Evolutionary conservation across 495 filamentous ascomycete genomes (phyloP), one percentile per base, ranked within the genome.

Genomic region (Ascodesmis nigricans): DNA sequence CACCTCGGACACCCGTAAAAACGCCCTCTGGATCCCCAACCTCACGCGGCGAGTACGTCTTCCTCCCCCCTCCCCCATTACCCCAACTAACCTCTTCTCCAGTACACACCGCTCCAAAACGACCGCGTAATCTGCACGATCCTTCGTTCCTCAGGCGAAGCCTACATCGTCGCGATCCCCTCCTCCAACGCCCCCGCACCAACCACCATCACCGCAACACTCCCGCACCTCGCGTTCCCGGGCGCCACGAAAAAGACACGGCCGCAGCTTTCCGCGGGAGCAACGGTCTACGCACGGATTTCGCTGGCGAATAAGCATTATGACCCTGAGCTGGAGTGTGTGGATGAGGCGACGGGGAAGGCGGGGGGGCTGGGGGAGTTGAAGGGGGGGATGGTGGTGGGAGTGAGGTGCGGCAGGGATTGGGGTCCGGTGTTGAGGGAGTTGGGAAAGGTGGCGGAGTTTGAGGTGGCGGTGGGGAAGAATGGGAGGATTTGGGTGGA

Each of bases 401-500:
- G 74, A 42, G 61, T 97, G 10, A 78, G 71, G 1, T n/a, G n/a
- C n/a, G n/a, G n/a, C n/a, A n/a, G n/a, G n/a, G n/a, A n/a, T n/a
- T n/a, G n/a, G n/a, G n/a, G n/a, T n/a, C n/a, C n/a, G 18, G 66
- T 95, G 13, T 53, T 95, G 31, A 79, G 91, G 39, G 77, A 81
- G 46, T 56, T 95, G n/a, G 83, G 73, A 10, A 70, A 65, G 45
- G 61, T 73, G 31, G 59, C 84, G 27, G 65, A 67, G 32, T 97
- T 93, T 56, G 87, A 97, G 61, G 72, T 87, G 39, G 87, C 87
- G 3, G 79, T 92, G 17, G 90, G 90, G 15, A 71, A 83, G 52
- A 97, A 97, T 54, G 87, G 87, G 14, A 75, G 67, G 58, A 66
- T 93, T 22, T 93, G 87, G 87, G 73, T 95, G 11, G 68, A 79